These are phyloP conservation scores for Vinca minor DNA, from an alignment of 257 asterid species.

Conservation along the genomic window DNA sequence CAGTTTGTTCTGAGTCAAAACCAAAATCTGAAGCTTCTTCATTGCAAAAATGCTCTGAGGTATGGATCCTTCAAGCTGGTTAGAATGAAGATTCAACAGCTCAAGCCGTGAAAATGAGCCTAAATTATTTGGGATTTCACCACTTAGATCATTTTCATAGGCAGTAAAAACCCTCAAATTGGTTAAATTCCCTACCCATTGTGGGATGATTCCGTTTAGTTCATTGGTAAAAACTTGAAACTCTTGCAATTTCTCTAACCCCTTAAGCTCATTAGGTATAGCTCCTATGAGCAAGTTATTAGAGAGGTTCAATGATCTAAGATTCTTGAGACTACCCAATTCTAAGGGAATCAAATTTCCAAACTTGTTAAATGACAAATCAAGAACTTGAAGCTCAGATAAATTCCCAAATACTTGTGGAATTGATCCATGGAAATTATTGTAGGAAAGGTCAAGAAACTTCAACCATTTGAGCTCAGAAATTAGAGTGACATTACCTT, in stretches of 20 bases:
- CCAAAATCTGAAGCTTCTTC: constrained; percentile 59
- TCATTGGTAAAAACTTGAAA: constrained; percentile 60
- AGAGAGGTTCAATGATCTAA: constrained; percentile 63
- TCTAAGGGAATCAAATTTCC: constrained; percentile 55
- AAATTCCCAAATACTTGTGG: constrained; percentile 57
- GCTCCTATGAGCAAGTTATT: constrained; percentile 43
- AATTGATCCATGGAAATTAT: constrained; percentile 63
- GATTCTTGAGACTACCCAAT: constrained; percentile 44
- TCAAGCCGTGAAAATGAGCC: constrained; percentile 52
- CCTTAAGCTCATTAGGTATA: constrained; percentile 61
- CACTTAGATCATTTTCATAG: constrained; percentile 72
- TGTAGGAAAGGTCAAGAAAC: constrained; percentile 76
- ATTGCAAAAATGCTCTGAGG: constrained; percentile 70
- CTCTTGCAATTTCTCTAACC: constrained; percentile 47
- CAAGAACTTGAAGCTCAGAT: constrained; percentile 72
- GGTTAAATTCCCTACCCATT: constrained; percentile 64
- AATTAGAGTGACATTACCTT: constrained; percentile 74
- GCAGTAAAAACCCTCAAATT: constrained; percentile 60
- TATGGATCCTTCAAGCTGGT: constrained; percentile 63
- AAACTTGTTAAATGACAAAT: constrained; percentile 73
- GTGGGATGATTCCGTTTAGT: constrained; percentile 71
- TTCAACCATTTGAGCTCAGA: constrained; percentile 67
- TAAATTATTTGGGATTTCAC: constrained; percentile 57
- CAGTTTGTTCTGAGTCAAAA: constrained; percentile 69
- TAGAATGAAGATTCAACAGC: constrained; percentile 80